Evolutionary conservation across 345 rosid genomes (phyloP).

Genomic region (Populus pruinosa): DNA sequence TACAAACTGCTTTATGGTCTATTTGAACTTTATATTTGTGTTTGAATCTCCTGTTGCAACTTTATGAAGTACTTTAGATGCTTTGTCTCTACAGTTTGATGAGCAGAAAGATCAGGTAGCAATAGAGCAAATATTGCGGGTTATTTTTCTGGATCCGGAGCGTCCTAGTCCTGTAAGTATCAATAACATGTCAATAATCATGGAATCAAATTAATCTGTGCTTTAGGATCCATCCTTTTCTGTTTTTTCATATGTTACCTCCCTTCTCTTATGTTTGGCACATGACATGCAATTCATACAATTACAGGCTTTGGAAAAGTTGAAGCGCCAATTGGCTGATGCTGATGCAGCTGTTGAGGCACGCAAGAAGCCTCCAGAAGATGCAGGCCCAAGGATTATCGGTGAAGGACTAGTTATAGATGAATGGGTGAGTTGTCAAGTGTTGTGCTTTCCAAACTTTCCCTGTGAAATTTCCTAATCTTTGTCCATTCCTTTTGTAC

Average conservation of each 20-base stretch:
- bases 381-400: constrained; percentile 69
- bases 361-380: constrained; percentile 79
- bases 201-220: neutral
- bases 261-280: neutral
- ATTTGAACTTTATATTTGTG: neutral
- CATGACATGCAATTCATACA: neutral
- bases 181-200: neutral
- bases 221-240: neutral
- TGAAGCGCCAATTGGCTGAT: constrained; percentile 81
- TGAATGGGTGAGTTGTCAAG: constrained; percentile 76
- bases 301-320: constrained; percentile 60
- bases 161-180: constrained; percentile 74
- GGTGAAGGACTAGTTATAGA: constrained; percentile 99
- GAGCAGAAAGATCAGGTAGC: constrained; percentile 84
- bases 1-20: neutral
- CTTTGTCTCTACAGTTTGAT: constrained; percentile 59
- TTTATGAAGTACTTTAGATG: neutral
- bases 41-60: neutral
- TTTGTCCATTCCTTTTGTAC: neutral
- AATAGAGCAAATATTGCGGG: constrained; percentile 75
- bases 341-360: constrained; percentile 87
- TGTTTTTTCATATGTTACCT: neutral
- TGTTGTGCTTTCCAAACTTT: neutral
- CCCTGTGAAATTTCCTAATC: neutral
- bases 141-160: constrained; percentile 73